Evolutionary conservation across 129 eudicot species (phyloP).

Genomic region (Saposhnikovia divaricata): DNA sequence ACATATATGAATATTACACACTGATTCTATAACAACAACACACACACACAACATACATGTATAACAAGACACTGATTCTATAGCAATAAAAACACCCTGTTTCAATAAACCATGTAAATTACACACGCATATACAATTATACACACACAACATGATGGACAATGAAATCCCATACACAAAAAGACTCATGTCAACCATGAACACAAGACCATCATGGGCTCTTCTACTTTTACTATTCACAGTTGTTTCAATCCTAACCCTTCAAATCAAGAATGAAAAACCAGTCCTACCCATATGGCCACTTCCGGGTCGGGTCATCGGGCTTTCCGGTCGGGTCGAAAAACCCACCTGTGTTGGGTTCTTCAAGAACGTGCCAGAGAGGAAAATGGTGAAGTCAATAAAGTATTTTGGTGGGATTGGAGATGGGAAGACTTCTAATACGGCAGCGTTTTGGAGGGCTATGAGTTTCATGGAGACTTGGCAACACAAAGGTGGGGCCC

Average conservation of each 20-base stretch:
- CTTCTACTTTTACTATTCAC: slow-evolving; percentile 40
- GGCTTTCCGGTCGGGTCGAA: not conserved
- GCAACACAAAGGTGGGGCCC: slow-evolving; percentile 69
- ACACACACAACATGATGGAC: slow-evolving; percentile 27
- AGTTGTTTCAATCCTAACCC: slow-evolving; percentile 30
- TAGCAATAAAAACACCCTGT: not conserved
- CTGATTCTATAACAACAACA: not conserved
- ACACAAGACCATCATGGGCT: slow-evolving; percentile 58
- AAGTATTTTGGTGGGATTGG: slow-evolving; percentile 89
- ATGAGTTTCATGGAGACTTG: slow-evolving; percentile 37
- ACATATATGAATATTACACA: not conserved
- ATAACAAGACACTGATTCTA: not conserved
- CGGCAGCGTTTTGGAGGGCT: slow-evolving; percentile 84
- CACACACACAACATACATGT: not conserved
- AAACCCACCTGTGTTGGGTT: slow-evolving; percentile 30
- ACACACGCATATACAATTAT: not conserved
- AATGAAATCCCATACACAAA: slow-evolving; percentile 29
- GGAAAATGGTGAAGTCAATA: slow-evolving; percentile 58
- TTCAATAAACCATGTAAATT: not conserved
- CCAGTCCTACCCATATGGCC: slow-evolving; percentile 11
- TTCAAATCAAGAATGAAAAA: slow-evolving; percentile 43
- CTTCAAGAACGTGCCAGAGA: slow-evolving; percentile 34
- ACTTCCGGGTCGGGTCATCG: not conserved
- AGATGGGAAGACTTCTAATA: slow-evolving; percentile 78
- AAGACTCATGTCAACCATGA: slow-evolving; percentile 16